Evolutionary conservation across 805 yeast species (phyloP).

Genomic region (Candida awuae): DNA sequence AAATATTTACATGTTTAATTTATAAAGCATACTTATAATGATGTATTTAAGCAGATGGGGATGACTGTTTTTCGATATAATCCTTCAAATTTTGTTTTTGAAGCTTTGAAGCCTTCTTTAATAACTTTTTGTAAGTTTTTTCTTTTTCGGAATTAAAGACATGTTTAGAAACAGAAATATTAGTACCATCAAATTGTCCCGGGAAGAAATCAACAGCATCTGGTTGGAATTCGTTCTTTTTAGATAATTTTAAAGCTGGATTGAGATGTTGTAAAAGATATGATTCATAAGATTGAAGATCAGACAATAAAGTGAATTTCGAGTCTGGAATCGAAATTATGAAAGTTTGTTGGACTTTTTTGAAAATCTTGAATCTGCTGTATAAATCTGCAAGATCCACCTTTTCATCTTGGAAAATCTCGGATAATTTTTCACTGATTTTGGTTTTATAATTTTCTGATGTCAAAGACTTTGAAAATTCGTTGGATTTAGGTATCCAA

Average conservation of each 20-base stretch:
- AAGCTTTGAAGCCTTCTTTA: slow-evolving; percentile 24
- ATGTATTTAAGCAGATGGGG: background rate
- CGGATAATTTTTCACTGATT: slow-evolving; percentile 14
- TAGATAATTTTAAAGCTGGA: slow-evolving; percentile 30
- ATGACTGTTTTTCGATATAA: slow-evolving; percentile 1
- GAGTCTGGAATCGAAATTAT: slow-evolving; percentile 49
- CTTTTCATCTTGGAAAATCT: slow-evolving; percentile 8
- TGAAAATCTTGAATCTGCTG: slow-evolving; percentile 42
- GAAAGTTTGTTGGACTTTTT: slow-evolving; percentile 39
- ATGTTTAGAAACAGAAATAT: slow-evolving; percentile 46
- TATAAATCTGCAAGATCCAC: slow-evolving; percentile 32
- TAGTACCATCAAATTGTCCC: slow-evolving; percentile 49
- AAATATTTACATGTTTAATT: slow-evolving; percentile 1
- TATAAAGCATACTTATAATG: background rate
- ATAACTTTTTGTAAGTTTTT: slow-evolving; percentile 40
- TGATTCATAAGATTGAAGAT: slow-evolving; percentile 31
- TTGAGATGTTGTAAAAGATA: slow-evolving; percentile 33
- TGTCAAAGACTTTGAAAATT: slow-evolving; percentile 11
- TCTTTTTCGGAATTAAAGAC: slow-evolving; percentile 39
- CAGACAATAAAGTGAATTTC: slow-evolving; percentile 34
- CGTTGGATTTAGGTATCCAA: slow-evolving; percentile 27
- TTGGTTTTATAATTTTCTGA: slow-evolving; percentile 9
- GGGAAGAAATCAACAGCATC: slow-evolving; percentile 58
- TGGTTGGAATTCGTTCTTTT: slow-evolving; percentile 57
- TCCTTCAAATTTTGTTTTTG: slow-evolving; percentile 20